phyloP scores from a whole-genome alignment of 148 eudicot species.

The Heliosperma pusillum region DNA sequence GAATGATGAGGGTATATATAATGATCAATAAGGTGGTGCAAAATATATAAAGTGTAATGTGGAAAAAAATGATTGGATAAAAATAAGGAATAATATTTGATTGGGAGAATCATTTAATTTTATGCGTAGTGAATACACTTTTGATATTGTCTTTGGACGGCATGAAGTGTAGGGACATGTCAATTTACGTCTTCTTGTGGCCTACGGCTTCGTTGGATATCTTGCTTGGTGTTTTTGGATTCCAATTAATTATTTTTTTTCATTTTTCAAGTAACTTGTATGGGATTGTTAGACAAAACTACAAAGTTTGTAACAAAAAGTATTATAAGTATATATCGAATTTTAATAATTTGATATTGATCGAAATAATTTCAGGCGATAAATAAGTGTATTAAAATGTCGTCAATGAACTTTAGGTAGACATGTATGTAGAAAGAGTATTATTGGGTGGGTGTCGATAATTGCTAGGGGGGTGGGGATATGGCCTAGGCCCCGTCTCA shows the following conservation, averaged over 20 bases:
- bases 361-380: too few species aligned
- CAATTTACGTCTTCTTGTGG: background rate
- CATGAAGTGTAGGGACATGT: background rate
- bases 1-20: background rate
- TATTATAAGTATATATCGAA: too few species aligned
- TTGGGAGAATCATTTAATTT: background rate
- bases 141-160: constrained; percentile 26
- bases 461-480: too few species aligned
- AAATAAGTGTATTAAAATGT: too few species aligned
- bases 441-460: too few species aligned
- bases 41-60: background rate
- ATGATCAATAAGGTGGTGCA: background rate
- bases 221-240: background rate
- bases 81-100: constrained; percentile 9
- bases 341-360: too few species aligned
- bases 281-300: background rate
- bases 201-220: constrained; percentile 17
- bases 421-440: too few species aligned
- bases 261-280: background rate
- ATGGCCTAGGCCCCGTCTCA: too few species aligned
- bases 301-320: background rate
- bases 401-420: too few species aligned
- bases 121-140: background rate
- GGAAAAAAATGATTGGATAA: constrained; percentile 14
- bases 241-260: background rate